Evolutionary conservation across 2,329 filamentous ascomycete species (phyloP).

Genomic region (Scytalidium lignicola): DNA sequence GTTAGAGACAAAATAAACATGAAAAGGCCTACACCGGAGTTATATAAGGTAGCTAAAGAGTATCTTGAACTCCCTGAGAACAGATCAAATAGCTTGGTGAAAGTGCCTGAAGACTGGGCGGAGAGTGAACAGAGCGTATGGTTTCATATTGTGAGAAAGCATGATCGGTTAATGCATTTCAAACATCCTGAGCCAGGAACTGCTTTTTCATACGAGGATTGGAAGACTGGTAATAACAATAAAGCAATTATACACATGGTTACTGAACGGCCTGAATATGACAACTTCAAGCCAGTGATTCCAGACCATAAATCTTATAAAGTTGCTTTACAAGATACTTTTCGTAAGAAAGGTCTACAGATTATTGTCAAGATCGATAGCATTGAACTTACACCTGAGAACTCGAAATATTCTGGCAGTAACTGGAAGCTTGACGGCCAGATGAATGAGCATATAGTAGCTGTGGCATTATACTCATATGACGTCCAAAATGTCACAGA

Average conservation of each 20-base stretch:
- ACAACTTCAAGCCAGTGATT: no score
- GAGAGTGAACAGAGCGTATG: not conserved
- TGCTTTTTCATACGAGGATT: conserved; percentile 3
- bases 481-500: conserved; percentile 41
- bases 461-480: conserved; percentile 45
- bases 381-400: conserved; percentile 52
- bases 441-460: conserved; percentile 47
- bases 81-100: not conserved
- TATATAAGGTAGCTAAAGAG: not conserved
- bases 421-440: conserved; percentile 39
- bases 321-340: not conserved
- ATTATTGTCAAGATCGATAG: conserved; percentile 57
- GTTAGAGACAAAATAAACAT: not conserved
- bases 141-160: not conserved
- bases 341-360: conserved; percentile 40
- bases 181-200: conserved; percentile 1
- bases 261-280: not conserved
- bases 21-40: not conserved
- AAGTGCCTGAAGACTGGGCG: conserved; percentile 2
- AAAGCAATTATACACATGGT: not conserved
- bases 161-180: not conserved
- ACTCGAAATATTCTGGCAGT: conserved; percentile 40
- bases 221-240: conserved; percentile 1
- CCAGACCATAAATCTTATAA: not conserved
- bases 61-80: conserved; percentile 2